phyloP scores from a whole-genome alignment of 768 basidiomycete genomes.

The Leucocoprinus sp. region DNA sequence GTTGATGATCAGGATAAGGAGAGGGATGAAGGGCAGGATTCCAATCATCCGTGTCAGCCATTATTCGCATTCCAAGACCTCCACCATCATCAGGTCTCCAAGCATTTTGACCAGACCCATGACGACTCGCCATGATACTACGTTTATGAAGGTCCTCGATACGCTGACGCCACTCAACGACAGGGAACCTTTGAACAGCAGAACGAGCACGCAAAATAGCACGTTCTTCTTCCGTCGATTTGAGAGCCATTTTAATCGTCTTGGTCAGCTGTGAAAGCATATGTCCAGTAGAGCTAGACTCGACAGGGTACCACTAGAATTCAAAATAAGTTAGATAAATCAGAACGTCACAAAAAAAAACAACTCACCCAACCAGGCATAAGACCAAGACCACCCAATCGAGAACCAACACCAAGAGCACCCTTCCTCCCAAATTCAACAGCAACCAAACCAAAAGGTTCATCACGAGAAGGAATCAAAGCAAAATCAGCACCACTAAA shows the following conservation, averaged over 20 bases:
- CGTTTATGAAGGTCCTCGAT: conserved; percentile 93
- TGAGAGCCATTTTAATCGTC: conserved; percentile 90
- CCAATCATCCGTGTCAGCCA: conserved; percentile 74
- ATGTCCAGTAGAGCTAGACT: conserved; percentile 86
- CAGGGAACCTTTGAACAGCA: conserved; percentile 93
- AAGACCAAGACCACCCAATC: conserved; percentile 87
- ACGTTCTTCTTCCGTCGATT: conserved; percentile 84
- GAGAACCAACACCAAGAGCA: conserved; percentile 90
- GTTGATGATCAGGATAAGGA: conserved; percentile 62
- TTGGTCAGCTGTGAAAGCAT: conserved; percentile 93
- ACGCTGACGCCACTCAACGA: conserved; percentile 94
- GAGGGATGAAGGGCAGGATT: conserved; percentile 57
- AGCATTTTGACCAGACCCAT: conserved; percentile 59
- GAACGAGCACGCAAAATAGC: conserved; percentile 90
- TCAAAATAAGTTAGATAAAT: conserved; percentile 4
- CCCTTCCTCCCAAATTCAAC: conserved; percentile 97
- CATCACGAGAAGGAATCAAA: conserved; percentile 90
- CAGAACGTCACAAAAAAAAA: neutral
- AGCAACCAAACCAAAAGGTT: conserved; percentile 92
- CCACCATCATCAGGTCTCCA: conserved; percentile 72
- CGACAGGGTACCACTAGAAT: conserved; percentile 98
- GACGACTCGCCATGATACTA: conserved; percentile 66
- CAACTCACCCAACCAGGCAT: conserved; percentile 94
- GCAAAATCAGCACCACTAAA: conserved; percentile 96
- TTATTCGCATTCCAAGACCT: conserved; percentile 35